Evolutionary conservation across 495 filamentous ascomycete genomes (phyloP), one percentile per base, ranked within the genome.

Genomic region (Trichodelitschia bisporula): DNA sequence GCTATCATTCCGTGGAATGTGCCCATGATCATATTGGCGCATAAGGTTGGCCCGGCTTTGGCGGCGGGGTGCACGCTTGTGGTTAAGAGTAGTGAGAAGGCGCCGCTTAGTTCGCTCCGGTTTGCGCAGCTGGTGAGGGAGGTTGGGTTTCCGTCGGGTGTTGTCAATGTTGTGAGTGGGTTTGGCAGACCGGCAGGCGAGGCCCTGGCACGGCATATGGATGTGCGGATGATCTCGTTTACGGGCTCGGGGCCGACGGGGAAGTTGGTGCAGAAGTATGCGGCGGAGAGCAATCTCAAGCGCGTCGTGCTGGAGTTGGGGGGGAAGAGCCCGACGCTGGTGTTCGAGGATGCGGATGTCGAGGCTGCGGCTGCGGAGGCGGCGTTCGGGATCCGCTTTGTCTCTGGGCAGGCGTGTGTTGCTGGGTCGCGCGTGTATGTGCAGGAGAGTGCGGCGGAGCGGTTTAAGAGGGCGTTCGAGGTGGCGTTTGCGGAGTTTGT

Each of bases 1-100:
- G 46, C 36, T 11, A 53, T 55, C 31, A 52, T 49, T 20, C 50
- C 51, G 3, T 55, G 50, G 50, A 55, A 55, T 29, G 33, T 40
- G 4, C 46, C 51, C 0, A 26, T 46, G 1, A 18, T 43, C 11
- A 43, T 51, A 34, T 37, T 48, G 11, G 38, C 35, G 2, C 21
- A 30, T 26, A 55, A 55, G 30, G 21, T 44, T 3, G 46, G 38
- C 4, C 41, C 51, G 1, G 49, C 49, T 2, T 33, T 54, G 6
- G 47, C 43, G 25, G 41, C 45, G 8, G 51, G 51, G 3, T 46
- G 45, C 28, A 47, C 43, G 1, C 34, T 51, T 15, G 47, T 54
- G 4, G 25, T 54, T 15, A 54, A 54, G 37, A 41, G 35, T 30
- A 40, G 36, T 28, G 50, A 54, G 29, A 51, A 54, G 31, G 44